These are phyloP conservation scores for Cynanchum wilfordii DNA, from an alignment of 257 asterid species.

Conservation along the genomic window DNA sequence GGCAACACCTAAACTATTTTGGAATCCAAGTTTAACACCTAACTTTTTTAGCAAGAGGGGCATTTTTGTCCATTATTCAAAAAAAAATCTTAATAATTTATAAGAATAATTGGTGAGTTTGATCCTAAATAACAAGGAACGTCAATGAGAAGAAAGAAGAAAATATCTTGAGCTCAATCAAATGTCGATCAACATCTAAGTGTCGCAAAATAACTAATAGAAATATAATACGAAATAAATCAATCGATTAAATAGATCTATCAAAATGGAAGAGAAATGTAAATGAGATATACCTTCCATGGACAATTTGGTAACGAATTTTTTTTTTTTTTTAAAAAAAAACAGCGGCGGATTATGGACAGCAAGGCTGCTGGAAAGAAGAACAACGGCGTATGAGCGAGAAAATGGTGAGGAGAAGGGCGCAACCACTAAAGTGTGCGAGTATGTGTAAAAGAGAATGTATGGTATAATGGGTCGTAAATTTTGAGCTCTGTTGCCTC, in stretches of 20 bases:
- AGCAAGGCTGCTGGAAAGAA: background rate
- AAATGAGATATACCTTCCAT: slow-evolving; percentile 1
- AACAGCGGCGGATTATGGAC: background rate
- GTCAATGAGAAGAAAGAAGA: no score
- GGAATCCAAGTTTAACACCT: no score
- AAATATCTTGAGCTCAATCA: slow-evolving; percentile 2
- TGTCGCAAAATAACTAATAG: background rate
- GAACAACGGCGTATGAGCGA: background rate
- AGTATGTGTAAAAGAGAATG: no score
- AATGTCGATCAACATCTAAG: background rate
- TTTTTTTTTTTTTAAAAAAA: no score
- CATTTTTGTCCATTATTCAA: no score
- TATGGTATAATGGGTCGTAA: background rate
- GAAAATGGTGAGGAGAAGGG: background rate
- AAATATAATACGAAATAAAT: background rate
- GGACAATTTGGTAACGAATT: background rate
- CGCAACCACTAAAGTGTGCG: background rate
- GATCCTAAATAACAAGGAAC: no score
- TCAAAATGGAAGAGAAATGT: background rate
- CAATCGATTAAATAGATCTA: no score
- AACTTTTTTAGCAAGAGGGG: no score
- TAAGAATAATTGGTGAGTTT: no score
- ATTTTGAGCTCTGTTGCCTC: background rate
- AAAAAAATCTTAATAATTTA: no score
- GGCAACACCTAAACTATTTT: no score